These are phyloP conservation scores for Aspergillus incahuasiensis DNA, from an alignment of 495 filamentous ascomycete species.

Conservation along the genomic window DNA sequence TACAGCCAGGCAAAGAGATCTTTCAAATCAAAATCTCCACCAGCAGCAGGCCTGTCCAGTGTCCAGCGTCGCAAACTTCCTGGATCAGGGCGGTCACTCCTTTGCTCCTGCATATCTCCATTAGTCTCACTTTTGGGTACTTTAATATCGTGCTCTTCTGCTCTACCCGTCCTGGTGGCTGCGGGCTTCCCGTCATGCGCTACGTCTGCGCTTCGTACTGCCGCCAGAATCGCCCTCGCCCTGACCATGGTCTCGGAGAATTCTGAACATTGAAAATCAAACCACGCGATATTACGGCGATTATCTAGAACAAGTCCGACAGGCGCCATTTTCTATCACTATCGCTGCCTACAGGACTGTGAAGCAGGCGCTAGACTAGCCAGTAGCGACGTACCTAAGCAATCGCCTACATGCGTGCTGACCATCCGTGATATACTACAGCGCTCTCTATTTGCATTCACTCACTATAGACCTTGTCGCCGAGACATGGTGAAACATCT, in stretches of 20 bases:
- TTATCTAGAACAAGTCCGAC: neutral
- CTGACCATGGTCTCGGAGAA: constrained; percentile 13
- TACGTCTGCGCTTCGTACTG: constrained; percentile 16
- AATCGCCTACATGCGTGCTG: constrained; percentile 36
- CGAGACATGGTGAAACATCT: constrained; percentile 38
- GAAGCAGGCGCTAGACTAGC: neutral
- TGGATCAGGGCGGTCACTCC: neutral
- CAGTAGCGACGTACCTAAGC: neutral
- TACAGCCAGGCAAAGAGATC: constrained; percentile 7
- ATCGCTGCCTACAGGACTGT: neutral
- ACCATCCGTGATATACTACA: constrained; percentile 15
- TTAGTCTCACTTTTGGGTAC: neutral
- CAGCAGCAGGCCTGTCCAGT: constrained; percentile 7
- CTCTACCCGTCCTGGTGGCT: constrained; percentile 5
- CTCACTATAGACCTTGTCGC: constrained; percentile 17
- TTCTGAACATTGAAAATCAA: constrained; percentile 2
- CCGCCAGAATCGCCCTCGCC: constrained; percentile 15
- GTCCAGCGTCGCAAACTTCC: constrained; percentile 10
- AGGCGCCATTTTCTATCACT: neutral
- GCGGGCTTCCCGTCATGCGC: constrained; percentile 20
- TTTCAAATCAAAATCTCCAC: constrained; percentile 15
- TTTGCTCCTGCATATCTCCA: constrained; percentile 4
- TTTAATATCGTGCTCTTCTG: neutral
- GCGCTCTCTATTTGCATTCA: constrained; percentile 2
- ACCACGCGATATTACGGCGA: neutral